These are phyloP conservation scores for Fabrea salina DNA, from an alignment of 169 alveolate species.

Conservation along the genomic window DNA sequence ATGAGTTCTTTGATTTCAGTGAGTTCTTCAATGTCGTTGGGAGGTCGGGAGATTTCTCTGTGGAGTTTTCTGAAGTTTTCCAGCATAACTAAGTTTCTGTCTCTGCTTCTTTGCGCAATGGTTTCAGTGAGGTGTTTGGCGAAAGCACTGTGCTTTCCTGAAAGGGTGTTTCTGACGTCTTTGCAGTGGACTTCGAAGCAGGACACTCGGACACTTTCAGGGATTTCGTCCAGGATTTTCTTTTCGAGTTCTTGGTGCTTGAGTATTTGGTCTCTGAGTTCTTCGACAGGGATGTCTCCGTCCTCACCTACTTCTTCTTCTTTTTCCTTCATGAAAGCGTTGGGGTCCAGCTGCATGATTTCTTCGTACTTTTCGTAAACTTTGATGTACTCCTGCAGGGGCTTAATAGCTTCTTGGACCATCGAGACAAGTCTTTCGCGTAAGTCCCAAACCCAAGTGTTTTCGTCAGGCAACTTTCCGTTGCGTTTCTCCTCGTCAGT, in stretches of 20 bases:
- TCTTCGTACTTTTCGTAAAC: conserved; percentile 80
- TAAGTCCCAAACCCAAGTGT: conserved; percentile 87
- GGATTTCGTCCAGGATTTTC: conserved; percentile 76
- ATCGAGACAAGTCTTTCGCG: conserved; percentile 57
- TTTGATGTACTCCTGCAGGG: conserved; percentile 79
- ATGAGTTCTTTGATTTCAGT: conserved; percentile 82
- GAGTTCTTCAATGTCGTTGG: conserved; percentile 87
- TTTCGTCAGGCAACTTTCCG: conserved; percentile 82
- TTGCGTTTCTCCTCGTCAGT: conserved; percentile 71
- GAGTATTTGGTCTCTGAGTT: conserved; percentile 75
- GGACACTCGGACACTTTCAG: conserved; percentile 78
- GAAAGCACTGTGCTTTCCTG: conserved; percentile 77
- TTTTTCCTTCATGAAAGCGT: conserved; percentile 65
- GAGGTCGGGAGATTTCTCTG: conserved; percentile 77
- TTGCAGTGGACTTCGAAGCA: conserved; percentile 85
- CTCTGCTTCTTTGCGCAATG: conserved; percentile 84
- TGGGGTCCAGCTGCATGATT: conserved; percentile 76
- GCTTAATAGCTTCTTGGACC: conserved; percentile 75
- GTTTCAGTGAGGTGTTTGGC: conserved; percentile 79
- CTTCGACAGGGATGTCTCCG: conserved; percentile 61
- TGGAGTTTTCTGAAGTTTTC: conserved; percentile 81
- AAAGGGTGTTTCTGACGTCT: conserved; percentile 79
- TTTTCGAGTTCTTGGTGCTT: conserved; percentile 75
- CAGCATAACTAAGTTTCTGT: conserved; percentile 72
- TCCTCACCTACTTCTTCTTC: conserved; percentile 79